Evolutionary conservation across 352 stramenopile species (phyloP).

Genomic region (Globisporangium radiosum): DNA sequence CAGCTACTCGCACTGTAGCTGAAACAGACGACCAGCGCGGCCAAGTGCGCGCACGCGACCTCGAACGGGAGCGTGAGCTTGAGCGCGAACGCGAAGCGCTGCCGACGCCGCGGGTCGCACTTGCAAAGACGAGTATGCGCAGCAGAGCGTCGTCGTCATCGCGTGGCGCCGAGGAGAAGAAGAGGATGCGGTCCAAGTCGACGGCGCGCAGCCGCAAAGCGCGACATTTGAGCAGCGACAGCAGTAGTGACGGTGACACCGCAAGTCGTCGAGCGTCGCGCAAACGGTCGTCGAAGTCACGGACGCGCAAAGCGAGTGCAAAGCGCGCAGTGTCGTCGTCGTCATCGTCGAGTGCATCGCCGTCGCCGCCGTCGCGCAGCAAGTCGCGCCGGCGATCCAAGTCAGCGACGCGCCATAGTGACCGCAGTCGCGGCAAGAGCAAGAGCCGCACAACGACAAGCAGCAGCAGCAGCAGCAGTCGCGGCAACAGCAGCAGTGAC

Average conservation of each 20-base stretch:
- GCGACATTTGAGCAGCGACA: conserved; percentile 1
- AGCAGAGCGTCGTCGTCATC: not conserved
- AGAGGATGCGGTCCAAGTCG: conserved; percentile 42
- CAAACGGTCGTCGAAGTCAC: conserved; percentile 4
- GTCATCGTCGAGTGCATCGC: conserved; percentile 4
- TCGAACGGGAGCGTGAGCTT: conserved; percentile 4
- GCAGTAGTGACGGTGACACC: not conserved
- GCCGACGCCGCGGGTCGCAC: conserved; percentile 7
- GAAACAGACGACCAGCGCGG: not conserved
- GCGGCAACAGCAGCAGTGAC: conserved; percentile 17
- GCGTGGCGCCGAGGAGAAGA: conserved; percentile 14
- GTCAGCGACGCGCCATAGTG: conserved; percentile 3
- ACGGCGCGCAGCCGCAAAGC: conserved; percentile 13
- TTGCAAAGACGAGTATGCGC: not conserved
- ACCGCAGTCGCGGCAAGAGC: conserved; percentile 16
- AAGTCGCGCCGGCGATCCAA: conserved; percentile 3
- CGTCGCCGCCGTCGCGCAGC: not conserved
- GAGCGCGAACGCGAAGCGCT: conserved; percentile 7
- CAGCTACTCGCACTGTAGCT: not conserved
- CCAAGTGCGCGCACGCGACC: not conserved
- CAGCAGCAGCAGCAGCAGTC: conserved; percentile 16
- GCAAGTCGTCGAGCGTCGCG: not conserved
- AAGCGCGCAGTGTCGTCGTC: conserved; percentile 11
- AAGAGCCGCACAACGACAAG: conserved; percentile 7
- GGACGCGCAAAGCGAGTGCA: conserved; percentile 14